Evolutionary conservation across 2,329 filamentous ascomycete species (phyloP).

Genomic region (Neospermospora avenae): DNA sequence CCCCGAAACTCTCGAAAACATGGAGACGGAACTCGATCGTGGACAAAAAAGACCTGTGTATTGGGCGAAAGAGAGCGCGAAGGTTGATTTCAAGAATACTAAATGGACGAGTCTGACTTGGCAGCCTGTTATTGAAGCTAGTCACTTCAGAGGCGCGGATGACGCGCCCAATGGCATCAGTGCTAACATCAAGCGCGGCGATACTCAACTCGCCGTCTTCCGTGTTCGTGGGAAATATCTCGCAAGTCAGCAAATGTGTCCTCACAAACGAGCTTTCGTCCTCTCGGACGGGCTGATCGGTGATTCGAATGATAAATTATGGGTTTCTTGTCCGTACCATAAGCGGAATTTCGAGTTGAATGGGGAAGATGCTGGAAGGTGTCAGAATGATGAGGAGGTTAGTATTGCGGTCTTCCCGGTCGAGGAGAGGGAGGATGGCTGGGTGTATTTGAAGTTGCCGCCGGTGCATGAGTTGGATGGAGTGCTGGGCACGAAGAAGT

Average conservation of each 20-base stretch:
- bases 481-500: conserved; percentile 73
- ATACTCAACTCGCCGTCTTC: conserved; percentile 87
- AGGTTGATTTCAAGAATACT: conserved; percentile 68
- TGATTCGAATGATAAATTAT: conserved; percentile 58
- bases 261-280: conserved; percentile 87
- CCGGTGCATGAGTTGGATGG: conserved; percentile 77
- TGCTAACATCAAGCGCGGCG: conserved; percentile 77
- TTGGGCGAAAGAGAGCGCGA: conserved; percentile 68
- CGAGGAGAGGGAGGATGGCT: conserved; percentile 71
- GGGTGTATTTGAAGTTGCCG: conserved; percentile 77
- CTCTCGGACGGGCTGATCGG: conserved; percentile 82
- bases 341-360: conserved; percentile 84
- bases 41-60: conserved; percentile 70
- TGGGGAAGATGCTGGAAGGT: conserved; percentile 62
- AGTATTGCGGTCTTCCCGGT: conserved; percentile 80
- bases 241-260: conserved; percentile 91
- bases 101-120: conserved; percentile 67
- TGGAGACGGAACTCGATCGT: conserved; percentile 71
- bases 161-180: conserved; percentile 69
- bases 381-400: conserved; percentile 69
- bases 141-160: conserved; percentile 63
- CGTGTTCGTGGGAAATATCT: conserved; percentile 78
- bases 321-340: conserved; percentile 83
- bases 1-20: conserved; percentile 61
- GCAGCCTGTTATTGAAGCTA: conserved; percentile 73